These are phyloP conservation scores for Meripilus lineatus DNA, from an alignment of 1,284 basidiomycete genomes.

Conservation along the genomic window DNA sequence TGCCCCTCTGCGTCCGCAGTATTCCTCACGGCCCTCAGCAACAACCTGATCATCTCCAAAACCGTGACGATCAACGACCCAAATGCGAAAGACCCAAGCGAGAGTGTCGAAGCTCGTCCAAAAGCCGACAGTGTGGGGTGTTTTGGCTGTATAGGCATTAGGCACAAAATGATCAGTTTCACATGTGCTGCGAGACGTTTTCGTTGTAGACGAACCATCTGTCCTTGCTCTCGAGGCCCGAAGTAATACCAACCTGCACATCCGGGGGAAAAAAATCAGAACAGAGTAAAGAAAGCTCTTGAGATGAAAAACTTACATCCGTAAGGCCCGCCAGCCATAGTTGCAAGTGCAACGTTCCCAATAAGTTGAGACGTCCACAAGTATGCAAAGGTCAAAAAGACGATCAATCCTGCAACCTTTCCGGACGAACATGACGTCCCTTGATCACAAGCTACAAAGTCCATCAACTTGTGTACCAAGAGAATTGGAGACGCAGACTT, in stretches of 20 bases:
- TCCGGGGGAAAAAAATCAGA: background rate
- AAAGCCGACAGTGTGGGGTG: constrained; percentile 73
- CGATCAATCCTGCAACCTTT: constrained; percentile 65
- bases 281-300: background rate
- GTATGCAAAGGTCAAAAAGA: constrained; percentile 80
- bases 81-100: constrained; percentile 87
- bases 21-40: constrained; percentile 62
- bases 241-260: constrained; percentile 67
- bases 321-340: constrained; percentile 71
- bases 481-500: constrained; percentile 11
- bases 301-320: constrained; percentile 36
- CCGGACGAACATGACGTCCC: constrained; percentile 45
- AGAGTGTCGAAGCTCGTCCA: constrained; percentile 77
- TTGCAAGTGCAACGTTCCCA: constrained; percentile 74
- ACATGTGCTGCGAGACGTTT: background rate
- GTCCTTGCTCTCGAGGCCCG: constrained; percentile 53
- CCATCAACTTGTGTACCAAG: too few relatives aligned
- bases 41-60: constrained; percentile 69
- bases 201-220: constrained; percentile 43
- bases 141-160: too few relatives aligned
- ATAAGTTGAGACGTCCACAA: constrained; percentile 81
- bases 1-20: constrained; percentile 73
- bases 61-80: constrained; percentile 87
- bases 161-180: constrained; percentile 7
- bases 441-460: constrained; percentile 29